phyloP scores from a whole-genome alignment of 2,329 filamentous ascomycete genomes.

The Colletotrichum agaves region DNA sequence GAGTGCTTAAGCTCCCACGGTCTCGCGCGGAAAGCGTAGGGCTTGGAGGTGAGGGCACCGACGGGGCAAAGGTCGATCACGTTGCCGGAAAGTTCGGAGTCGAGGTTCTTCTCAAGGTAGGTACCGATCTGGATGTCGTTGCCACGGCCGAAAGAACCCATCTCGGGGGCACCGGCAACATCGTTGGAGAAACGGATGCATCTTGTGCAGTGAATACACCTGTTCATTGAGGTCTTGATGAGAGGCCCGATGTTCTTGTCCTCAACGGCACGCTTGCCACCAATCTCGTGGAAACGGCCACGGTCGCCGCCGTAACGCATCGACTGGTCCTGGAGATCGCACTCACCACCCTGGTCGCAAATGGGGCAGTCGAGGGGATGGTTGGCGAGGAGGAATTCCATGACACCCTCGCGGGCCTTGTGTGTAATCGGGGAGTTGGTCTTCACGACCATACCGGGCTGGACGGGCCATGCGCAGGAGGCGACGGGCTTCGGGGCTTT shows the following conservation, averaged over 20 bases:
- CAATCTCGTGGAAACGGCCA: slow-evolving; percentile 95
- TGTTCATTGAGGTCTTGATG: slow-evolving; percentile 99
- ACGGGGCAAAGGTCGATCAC: slow-evolving; percentile 98
- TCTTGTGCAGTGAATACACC: slow-evolving; percentile 98
- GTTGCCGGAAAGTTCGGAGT: slow-evolving; percentile 95
- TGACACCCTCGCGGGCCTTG: slow-evolving; percentile 98
- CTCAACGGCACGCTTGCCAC: slow-evolving; percentile 96
- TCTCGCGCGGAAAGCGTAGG: slow-evolving; percentile 95
- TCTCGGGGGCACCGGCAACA: slow-evolving; percentile 92
- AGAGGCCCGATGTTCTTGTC: slow-evolving; percentile 99
- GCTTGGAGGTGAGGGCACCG: slow-evolving; percentile 95
- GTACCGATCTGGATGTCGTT: slow-evolving; percentile 99
- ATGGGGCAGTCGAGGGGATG: slow-evolving; percentile 96
- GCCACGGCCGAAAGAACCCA: slow-evolving; percentile 93
- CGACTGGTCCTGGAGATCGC: slow-evolving; percentile 98
- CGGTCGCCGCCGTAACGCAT: slow-evolving; percentile 98
- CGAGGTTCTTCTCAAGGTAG: slow-evolving; percentile 92
- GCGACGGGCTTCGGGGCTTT: slow-evolving; percentile 95
- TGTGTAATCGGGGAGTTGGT: slow-evolving; percentile 95
- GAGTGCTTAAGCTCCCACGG: slow-evolving; percentile 98
- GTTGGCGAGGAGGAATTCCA: slow-evolving; percentile 98
- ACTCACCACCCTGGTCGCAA: slow-evolving; percentile 99
- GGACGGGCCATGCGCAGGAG: slow-evolving; percentile 98
- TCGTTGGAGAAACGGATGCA: slow-evolving; percentile 99
- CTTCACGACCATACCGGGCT: slow-evolving; percentile 99